Evolutionary conservation across 2,329 filamentous ascomycete species (phyloP), one percentile per base, ranked within the genome.

Genomic region (Phyllosticta citrichinensis): DNA sequence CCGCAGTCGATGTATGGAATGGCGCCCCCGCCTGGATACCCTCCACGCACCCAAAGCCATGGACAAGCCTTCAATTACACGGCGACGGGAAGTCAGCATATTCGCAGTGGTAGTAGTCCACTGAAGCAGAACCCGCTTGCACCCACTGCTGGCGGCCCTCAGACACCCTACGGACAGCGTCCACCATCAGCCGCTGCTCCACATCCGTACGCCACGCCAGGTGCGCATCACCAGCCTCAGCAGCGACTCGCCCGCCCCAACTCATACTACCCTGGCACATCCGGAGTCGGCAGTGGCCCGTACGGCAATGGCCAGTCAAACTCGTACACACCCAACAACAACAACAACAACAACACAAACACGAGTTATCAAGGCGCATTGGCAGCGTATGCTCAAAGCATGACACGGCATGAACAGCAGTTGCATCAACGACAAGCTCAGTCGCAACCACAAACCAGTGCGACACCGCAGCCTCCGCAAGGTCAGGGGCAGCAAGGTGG

Each of bases 91-190:
- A 69, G 68, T 56, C 67, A 68, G 9, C 71, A 71, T 56, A 64
- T 66, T 56, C 71, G 69, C 50, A 73, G 68, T 30, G 69, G 60
- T 1, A 73, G 72, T n/a, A 47, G 40, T n/a, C 73, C 73, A 3
- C 66, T 75, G n/a, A 75, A 75, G 59, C 64, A 65, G 12, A 67
- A 62, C n/a, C 66, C 67, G 17, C 57, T 61, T 24, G 63, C 66
- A 25, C 61, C 65, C 10, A 27, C 20, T 3, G 52, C 47, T 22
- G 68, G 68, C n/a, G 61, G 68, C n/a, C 65, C 56, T 5, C 60
- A 58, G 52, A 52, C 59, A 2, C 61, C 60, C 22, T 71, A 70
- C 22, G 50, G 35, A 54, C 66, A 70, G 35, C 68, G 70, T 11
- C 65, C 70, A 47, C 61, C 66, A 0, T 74, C 69, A 56, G 66